Base-by-base conservation (phyloP, 2,329 filamentous ascomycete genomes). In the Rutstroemia sydowiana region DNA sequence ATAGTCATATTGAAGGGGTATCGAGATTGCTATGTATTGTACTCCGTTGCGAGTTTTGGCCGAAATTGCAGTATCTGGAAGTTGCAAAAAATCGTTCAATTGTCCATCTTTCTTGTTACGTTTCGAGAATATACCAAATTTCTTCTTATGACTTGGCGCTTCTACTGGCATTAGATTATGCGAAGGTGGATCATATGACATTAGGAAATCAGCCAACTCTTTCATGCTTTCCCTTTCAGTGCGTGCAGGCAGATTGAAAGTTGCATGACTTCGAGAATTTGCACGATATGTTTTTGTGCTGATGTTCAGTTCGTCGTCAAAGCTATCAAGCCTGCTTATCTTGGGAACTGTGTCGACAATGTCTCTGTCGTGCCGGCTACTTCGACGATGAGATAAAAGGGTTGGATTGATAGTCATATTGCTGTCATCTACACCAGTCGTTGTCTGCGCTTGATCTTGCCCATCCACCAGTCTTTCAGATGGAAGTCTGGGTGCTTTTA, bases 11-110 rank as follows among this genome's bases (percentile, higher is more conserved):
- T 78, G 72, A 11, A 75, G 54, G 1, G 79, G 79, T 41, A 82
- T 81, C 0, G 78, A 81, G 47, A 82, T 82, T 53, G 78, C 77
- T 56, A 83, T 81, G 58, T 82, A 75, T 4, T 76, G 71, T 60
- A 78, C 70, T 1, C 79, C 79, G 2, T 69, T 73, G 6, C 65
- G 75, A 0, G 78, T 82, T 32, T 67, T 75, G 7, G 76, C 75
- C 3, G 76, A 74, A 13, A 82, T 70, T 11, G 78, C 77, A 21
- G 74, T 75, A 60, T 82, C 78, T 8, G 78, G 78, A 3, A 82
- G 69, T 48, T 61, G 65, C 54, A 75, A 63, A 20, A 65, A 54
- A 23, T 64, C 58, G 1, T 63, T 63, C 55, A 59, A 5, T 26
- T 55, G 56, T 39, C 61, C 72, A 57, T 67, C 71, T 41, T 50